A percentile compares a stretch with the other conserved stretches of the same genome.
These are phyloP conservation scores for Fomitopsis pulvina DNA, from an alignment of 768 basidiomycete species.

Conservation along the genomic window DNA sequence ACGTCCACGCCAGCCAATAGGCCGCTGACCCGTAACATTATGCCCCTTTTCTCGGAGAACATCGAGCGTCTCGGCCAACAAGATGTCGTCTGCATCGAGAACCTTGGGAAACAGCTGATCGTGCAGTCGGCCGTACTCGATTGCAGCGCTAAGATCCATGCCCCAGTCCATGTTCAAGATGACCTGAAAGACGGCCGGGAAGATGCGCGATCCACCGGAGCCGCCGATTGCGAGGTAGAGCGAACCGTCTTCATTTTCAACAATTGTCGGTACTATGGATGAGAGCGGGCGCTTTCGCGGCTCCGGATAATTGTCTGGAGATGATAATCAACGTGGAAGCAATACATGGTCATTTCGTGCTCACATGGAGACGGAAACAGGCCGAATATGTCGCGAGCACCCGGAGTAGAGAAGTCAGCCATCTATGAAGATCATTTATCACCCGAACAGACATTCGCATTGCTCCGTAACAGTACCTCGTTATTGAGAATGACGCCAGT, in stretches of 20 bases:
- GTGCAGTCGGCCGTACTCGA: conserved; percentile 83
- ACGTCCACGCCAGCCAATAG: background rate
- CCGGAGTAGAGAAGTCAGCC: conserved; percentile 92
- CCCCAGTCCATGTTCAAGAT: conserved; percentile 79
- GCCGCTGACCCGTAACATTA: conserved; percentile 50
- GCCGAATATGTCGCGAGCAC: conserved; percentile 77
- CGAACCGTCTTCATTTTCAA: conserved; percentile 70
- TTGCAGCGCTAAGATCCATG: conserved; percentile 67
- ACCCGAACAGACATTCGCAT: background rate
- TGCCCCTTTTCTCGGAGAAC: conserved; percentile 61
- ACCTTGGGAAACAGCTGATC: conserved; percentile 72
- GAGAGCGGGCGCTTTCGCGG: conserved; percentile 87
- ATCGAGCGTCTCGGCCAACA: conserved; percentile 49
- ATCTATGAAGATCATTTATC: conserved; percentile 36
- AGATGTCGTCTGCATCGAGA: conserved; percentile 57
- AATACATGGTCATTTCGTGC: conserved; percentile 15
- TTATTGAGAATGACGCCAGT: conserved; percentile 91
- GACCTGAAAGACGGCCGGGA: conserved; percentile 72
- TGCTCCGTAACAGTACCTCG: conserved; percentile 45
- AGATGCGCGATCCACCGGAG: conserved; percentile 84
- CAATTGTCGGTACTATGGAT: conserved; percentile 73
- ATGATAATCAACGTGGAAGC: background rate
- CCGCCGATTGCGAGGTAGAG: conserved; percentile 75
- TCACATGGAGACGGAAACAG: conserved; percentile 76
- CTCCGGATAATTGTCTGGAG: conserved; percentile 79